Conservation (phyloP, 768 basidiomycete species). For the Tylopilus sp. region DNA sequence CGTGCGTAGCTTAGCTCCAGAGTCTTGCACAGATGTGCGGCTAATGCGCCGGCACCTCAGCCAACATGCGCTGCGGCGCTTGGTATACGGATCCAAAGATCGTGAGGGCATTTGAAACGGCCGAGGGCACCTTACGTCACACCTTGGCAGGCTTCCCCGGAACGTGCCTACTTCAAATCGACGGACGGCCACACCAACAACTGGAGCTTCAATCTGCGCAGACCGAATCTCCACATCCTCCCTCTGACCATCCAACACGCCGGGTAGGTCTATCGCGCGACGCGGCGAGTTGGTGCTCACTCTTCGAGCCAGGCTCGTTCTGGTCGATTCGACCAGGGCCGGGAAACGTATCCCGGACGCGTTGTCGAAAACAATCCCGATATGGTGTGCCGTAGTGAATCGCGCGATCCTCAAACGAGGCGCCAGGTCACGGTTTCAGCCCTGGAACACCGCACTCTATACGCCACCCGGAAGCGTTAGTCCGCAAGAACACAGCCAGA, state of each 20-base stretch:
- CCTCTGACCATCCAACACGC: slow-evolving; percentile 47
- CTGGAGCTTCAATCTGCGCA: slow-evolving; percentile 81
- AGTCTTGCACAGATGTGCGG: neutral
- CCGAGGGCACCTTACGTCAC: too few species aligned
- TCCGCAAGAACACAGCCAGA: slow-evolving; percentile 76
- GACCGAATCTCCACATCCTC: slow-evolving; percentile 82
- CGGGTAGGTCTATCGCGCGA: slow-evolving; percentile 45
- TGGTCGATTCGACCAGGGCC: slow-evolving; percentile 90
- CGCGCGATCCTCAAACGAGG: slow-evolving; percentile 40
- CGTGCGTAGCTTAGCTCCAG: slow-evolving; percentile 39
- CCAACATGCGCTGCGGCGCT: slow-evolving; percentile 90
- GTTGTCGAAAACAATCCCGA: slow-evolving; percentile 87
- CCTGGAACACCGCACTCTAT: slow-evolving; percentile 61
- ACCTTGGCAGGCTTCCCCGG: slow-evolving; percentile 9
- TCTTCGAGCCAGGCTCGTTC: slow-evolving; percentile 51
- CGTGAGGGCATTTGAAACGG: slow-evolving; percentile 33
- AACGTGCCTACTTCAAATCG: slow-evolving; percentile 81
- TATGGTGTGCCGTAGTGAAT: slow-evolving; percentile 93
- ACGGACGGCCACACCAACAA: slow-evolving; percentile 84
- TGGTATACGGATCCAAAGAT: slow-evolving; percentile 84
- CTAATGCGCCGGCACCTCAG: slow-evolving; percentile 35
- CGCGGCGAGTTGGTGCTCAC: neutral
- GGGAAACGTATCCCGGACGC: slow-evolving; percentile 96
- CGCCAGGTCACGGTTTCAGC: slow-evolving; percentile 1
- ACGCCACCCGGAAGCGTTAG: slow-evolving; percentile 70